Base-by-base conservation (phyloP, 768 basidiomycete genomes). In the Epithele typhae region DNA sequence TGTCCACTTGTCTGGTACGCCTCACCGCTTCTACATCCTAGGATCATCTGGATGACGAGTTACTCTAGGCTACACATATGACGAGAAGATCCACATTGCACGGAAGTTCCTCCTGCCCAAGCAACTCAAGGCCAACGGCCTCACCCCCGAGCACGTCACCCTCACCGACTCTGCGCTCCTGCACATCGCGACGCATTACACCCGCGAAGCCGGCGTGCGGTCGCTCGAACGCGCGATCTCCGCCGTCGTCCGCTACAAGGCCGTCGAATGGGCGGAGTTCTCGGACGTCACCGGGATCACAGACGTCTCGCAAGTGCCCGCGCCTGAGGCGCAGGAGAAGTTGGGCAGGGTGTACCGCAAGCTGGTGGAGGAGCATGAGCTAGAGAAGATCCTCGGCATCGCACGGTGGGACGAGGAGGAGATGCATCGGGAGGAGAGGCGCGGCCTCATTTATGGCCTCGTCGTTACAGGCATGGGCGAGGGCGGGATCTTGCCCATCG, bases 181-280 rank as follows among this genome's bases (percentile, higher is more conserved):
- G 45, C 76, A 79, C 41, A 76, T 95, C 40, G 82, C 85, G 17
- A 87, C 83, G 1, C 74, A 81, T 18, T 94, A 92, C 58, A 94
- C 93, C 2, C 74, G 89, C 5, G 93, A 97, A 64, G 91, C 92
- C 0, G 94, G 94, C 25, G 93, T 97, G n/a, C 80, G 94, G 27
- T 82, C 81, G 37, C 76, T 95, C 14, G 93, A 96, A 58, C 79
- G 93, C 11, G 81, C 88, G 2, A 81, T 97, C 34, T 92, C 90
- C 3, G 76, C 83, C 19, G 83, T 97, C n/a, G 87, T 87, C n/a
- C 70, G 93, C 25, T 85, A 76, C 54, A 96, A 96, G 59, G 93
- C 92, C 1, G 94, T 97, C 4, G 86, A 96, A 56, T 94, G 86
- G 82, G 80, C 89, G 0, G 85, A 88, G 54, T 71, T 75, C 56